Evolutionary conservation across 495 filamentous ascomycete species (phyloP).

Genomic region (Bacidia rubella): DNA sequence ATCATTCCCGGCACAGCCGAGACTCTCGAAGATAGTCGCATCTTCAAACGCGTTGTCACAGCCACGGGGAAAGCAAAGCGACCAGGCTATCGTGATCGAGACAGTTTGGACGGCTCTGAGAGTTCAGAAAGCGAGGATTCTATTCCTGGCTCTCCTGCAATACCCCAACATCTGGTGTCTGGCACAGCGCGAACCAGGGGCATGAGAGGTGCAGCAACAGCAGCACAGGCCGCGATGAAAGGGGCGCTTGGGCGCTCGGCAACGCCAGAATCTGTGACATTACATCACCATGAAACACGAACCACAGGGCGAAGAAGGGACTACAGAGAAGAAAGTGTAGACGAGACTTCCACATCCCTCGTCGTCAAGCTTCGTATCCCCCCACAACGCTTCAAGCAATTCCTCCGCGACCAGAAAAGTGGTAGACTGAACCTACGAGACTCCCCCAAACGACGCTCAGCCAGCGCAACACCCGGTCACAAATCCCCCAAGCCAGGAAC

Average conservation of each 20-base stretch:
- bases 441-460: constrained; percentile 31
- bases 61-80: constrained; percentile 43
- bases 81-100: constrained; percentile 35
- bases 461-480: constrained; percentile 35
- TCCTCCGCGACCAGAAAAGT: constrained; percentile 34
- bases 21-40: constrained; percentile 67
- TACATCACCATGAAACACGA: constrained; percentile 61
- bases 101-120: constrained; percentile 69
- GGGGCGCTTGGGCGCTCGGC: constrained; percentile 74
- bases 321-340: constrained; percentile 58
- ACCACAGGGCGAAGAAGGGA: constrained; percentile 44
- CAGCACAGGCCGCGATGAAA: constrained; percentile 58
- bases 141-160: constrained; percentile 71
- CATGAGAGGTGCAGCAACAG: constrained; percentile 72
- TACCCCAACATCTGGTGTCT: constrained; percentile 47
- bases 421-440: constrained; percentile 26
- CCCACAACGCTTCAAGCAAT: constrained; percentile 47
- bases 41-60: constrained; percentile 57
- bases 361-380: constrained; percentile 62
- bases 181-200: constrained; percentile 77
- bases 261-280: constrained; percentile 62
- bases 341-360: constrained; percentile 42
- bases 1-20: constrained; percentile 77
- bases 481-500: constrained; percentile 37
- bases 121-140: constrained; percentile 83